Base-by-base conservation (phyloP, 805 yeast genomes). In the Starmerella bacillaris region DNA sequence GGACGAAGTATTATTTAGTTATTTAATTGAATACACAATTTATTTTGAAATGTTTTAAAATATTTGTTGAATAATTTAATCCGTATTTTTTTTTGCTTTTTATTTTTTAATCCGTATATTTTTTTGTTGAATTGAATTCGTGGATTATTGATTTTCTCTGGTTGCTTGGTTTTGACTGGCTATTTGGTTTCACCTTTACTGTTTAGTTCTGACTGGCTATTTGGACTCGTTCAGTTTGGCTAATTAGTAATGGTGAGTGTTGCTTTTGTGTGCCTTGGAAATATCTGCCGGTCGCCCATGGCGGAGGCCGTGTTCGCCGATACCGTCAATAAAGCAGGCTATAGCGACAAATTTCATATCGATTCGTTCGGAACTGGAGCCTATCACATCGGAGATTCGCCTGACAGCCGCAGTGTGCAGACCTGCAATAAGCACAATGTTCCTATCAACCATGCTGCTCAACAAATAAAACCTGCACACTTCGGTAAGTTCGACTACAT, bases 281-380 rank as follows among this genome's bases (percentile, higher is more conserved):
- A 84, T 55, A 79, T 79, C 75, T 83, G 95, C 51, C 84, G 95
- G 33, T 82, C 94, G 2, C 96, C 96, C 11, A 86, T 84, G 96
- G 95, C 96, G 0, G 95, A 86, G 58, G 94, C 94, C 0, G 79
- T 83, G 1, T 82, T 84, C 57, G 63, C 61, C 32, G 71, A 78
- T 39, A 59, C 61, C 12, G 92, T 79, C 7, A 54, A 68, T 29
- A 52, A 68, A 30, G 54, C 57, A 16, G 74, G 74, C 0, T 43
- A 60, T 20, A 49, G 41, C 22, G 55, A 51, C 14, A 51, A 51
- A n/a, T 68, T 83, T 41, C 51, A 58, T 0, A 51, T 51, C 14
- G 94, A 84, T 50, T 82, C 94, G 1, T 84, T 74, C 55, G 96
- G 95, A 12, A 82, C 95, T 1, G 72, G 78, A 7, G 77, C 75